These are phyloP conservation scores for Alternaria gaisen DNA, from an alignment of 2,329 filamentous ascomycete species.

Conservation along the genomic window DNA sequence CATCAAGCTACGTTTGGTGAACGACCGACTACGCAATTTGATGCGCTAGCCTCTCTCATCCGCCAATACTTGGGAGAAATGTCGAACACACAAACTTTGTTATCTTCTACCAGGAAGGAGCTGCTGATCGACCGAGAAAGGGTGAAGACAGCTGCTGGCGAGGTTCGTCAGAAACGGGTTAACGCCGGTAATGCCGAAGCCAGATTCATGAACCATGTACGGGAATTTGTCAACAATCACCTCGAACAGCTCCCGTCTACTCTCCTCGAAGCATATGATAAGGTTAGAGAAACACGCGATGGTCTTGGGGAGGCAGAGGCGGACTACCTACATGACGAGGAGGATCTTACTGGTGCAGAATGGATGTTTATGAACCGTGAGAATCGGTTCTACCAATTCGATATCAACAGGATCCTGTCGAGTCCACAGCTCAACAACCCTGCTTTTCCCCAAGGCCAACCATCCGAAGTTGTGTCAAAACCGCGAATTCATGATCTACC, in stretches of 20 bases:
- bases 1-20: background rate
- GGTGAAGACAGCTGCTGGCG: background rate
- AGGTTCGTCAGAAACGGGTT: constrained; percentile 1
- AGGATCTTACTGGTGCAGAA: constrained; percentile 23
- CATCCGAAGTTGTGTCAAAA: background rate
- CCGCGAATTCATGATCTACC: background rate
- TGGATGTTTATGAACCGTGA: constrained; percentile 32
- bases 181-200: constrained; percentile 4
- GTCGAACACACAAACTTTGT: constrained; percentile 4
- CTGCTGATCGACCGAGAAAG: constrained; percentile 10
- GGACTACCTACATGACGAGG: constrained; percentile 27
- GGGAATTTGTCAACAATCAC: background rate
- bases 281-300: constrained; percentile 19
- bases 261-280: constrained; percentile 1
- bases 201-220: constrained; percentile 2
- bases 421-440: background rate
- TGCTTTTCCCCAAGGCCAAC: background rate
- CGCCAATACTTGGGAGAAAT: constrained; percentile 5
- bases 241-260: background rate
- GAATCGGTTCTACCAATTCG: constrained; percentile 30
- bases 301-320: constrained; percentile 28
- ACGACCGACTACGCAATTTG: background rate
- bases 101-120: constrained; percentile 10
- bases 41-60: background rate
- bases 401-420: constrained; percentile 11